These are phyloP conservation scores for Xenoacremonium recifei DNA, from an alignment of 2,329 filamentous ascomycete genomes.

Conservation along the genomic window DNA sequence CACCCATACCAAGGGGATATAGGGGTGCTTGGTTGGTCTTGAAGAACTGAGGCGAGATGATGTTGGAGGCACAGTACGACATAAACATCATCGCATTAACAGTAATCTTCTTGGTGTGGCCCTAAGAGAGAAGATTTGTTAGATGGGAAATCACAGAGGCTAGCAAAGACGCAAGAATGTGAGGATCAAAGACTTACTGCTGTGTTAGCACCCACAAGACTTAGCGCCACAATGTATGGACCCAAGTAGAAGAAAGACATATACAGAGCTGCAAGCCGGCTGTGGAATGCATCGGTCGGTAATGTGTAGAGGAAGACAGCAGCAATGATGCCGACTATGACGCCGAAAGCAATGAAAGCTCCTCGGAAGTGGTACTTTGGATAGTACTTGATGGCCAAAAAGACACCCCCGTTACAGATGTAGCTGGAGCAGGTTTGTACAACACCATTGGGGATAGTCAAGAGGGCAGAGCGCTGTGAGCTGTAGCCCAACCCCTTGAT, in stretches of 20 bases:
- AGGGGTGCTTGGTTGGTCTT: constrained; percentile 29
- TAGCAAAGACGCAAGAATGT: no score
- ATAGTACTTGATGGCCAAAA: constrained; percentile 20
- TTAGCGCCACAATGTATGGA: constrained; percentile 26
- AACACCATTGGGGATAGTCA: constrained; percentile 29
- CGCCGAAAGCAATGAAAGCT: constrained; percentile 14
- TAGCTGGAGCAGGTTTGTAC: constrained; percentile 31
- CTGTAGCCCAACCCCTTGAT: constrained; percentile 40
- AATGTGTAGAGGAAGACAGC: constrained; percentile 29
- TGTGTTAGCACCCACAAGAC: constrained; percentile 24
- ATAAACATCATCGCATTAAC: constrained; percentile 45
- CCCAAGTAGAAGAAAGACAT: constrained; percentile 31
- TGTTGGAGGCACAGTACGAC: constrained; percentile 39
- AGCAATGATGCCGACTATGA: constrained; percentile 23
- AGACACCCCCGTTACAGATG: constrained; percentile 36
- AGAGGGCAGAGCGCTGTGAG: constrained; percentile 32
- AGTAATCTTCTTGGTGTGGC: constrained; percentile 40
- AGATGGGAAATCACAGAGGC: no score
- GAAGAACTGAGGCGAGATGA: constrained; percentile 41
- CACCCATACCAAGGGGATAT: constrained; percentile 21
- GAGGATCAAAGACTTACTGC: no score
- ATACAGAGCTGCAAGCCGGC: constrained; percentile 31
- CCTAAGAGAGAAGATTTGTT: no score
- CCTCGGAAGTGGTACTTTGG: constrained; percentile 14
- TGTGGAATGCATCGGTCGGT: constrained; percentile 22